These are phyloP conservation scores for Pythium phragmitis DNA, from an alignment of 352 stramenopile species.

Conservation along the genomic window DNA sequence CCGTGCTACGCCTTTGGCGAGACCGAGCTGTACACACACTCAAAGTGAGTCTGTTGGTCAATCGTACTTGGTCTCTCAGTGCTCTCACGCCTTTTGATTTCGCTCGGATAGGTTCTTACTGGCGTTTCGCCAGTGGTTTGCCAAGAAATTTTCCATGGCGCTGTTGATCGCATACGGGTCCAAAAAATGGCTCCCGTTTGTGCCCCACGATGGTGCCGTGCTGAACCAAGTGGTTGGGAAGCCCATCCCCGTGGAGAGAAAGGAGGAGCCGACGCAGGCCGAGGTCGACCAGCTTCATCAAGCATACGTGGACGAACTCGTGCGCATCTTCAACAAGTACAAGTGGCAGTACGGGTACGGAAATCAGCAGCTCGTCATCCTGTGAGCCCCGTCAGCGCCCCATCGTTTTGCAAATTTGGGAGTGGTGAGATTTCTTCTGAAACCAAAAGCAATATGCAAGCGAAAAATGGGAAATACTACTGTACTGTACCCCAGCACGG, in stretches of 20 bases:
- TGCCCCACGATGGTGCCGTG: constrained; percentile 53
- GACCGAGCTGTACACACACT: constrained; percentile 83
- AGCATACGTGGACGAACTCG: constrained; percentile 64
- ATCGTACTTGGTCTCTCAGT: background rate
- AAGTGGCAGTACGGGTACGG: constrained; percentile 73
- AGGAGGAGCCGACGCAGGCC: constrained; percentile 49
- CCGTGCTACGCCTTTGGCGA: constrained; percentile 82
- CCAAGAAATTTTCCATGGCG: constrained; percentile 64
- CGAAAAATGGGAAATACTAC: background rate
- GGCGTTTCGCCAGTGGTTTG: constrained; percentile 65
- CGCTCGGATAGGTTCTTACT: constrained; percentile 43
- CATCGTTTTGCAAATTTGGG: background rate
- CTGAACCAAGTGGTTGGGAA: constrained; percentile 78
- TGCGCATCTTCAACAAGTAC: constrained; percentile 83
- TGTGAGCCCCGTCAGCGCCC: constrained; percentile 28
- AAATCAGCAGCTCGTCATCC: constrained; percentile 52
- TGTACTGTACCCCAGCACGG: background rate
- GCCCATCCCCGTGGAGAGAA: constrained; percentile 65
- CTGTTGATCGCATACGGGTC: constrained; percentile 59
- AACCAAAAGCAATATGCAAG: background rate
- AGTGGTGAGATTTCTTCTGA: background rate
- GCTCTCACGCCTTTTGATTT: background rate
- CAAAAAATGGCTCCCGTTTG: constrained; percentile 56
- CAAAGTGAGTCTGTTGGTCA: constrained; percentile 35
- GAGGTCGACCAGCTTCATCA: constrained; percentile 69